A percentile compares a stretch with the other conserved stretches of the same genome.
Conservation (phyloP, 2,329 filamentous ascomycete genomes). For the Curvularia hawaiiensis region DNA sequence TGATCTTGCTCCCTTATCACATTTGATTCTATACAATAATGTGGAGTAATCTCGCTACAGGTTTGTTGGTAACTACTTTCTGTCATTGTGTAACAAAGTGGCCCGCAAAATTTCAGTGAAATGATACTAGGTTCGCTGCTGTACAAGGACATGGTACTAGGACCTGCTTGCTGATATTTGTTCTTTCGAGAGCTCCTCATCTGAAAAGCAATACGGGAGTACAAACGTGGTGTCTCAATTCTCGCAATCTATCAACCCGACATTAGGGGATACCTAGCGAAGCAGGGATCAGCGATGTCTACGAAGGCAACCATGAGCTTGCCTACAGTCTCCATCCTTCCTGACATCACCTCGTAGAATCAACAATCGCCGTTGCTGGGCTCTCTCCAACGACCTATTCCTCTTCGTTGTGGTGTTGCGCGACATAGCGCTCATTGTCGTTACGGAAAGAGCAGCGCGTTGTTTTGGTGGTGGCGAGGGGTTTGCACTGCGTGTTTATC, state of each 20-base stretch:
- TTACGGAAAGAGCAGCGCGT: slow-evolving; percentile 2
- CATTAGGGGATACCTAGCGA: neutral
- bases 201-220: neutral
- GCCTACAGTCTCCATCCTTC: neutral
- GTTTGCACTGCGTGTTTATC: slow-evolving; percentile 9
- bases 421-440: neutral
- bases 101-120: neutral
- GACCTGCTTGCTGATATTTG: neutral
- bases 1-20: neutral
- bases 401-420: neutral
- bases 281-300: slow-evolving; percentile 8
- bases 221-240: neutral
- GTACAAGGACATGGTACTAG: neutral
- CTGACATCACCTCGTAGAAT: neutral
- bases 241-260: slow-evolving; percentile 1
- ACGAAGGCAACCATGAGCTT: neutral
- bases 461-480: slow-evolving; percentile 1
- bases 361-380: neutral
- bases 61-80: neutral
- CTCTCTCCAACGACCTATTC: neutral
- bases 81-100: neutral
- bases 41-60: too few species aligned
- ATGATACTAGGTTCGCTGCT: neutral
- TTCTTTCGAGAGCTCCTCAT: neutral
- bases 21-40: too few species aligned